Evolutionary conservation across 192 early-diverging fungal genomes (phyloP).

Genomic region (Dissophora ornata): DNA sequence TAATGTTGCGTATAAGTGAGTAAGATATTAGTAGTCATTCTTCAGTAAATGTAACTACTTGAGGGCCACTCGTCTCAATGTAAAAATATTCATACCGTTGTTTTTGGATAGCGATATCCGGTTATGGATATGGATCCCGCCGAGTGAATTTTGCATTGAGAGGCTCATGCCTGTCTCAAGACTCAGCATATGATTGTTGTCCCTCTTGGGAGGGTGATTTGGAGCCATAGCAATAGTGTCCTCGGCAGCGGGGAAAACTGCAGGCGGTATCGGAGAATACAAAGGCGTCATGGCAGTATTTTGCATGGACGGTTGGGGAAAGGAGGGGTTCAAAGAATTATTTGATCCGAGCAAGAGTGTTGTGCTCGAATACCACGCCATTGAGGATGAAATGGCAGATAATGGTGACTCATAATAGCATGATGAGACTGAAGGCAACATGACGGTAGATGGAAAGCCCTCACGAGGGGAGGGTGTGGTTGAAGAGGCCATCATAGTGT

Average conservation of each 20-base stretch:
- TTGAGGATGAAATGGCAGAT: neutral
- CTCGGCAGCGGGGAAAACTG: constrained; percentile 4
- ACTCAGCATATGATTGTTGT: neutral
- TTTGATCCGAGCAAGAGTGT: neutral
- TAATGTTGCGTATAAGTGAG: too few species aligned
- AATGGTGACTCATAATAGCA: neutral
- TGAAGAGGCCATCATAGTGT: neutral
- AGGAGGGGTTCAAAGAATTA: neutral
- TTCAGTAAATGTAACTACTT: too few species aligned
- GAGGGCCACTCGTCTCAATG: too few species aligned
- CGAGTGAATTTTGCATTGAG: neutral
- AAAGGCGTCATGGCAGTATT: neutral
- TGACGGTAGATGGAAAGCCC: neutral
- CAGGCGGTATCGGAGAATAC: neutral
- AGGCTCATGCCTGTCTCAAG: neutral
- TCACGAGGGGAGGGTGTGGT: neutral
- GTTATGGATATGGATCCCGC: neutral
- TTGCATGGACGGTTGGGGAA: neutral
- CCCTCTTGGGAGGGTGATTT: neutral
- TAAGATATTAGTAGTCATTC: constrained; percentile 18
- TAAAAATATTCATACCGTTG: neutral
- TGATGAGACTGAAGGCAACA: neutral
- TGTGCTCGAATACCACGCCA: neutral
- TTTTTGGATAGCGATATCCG: neutral
- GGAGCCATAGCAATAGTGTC: neutral